phyloP scores from a whole-genome alignment of 176 grass and related monocot genomes.

The Aegilops umbellulata region DNA sequence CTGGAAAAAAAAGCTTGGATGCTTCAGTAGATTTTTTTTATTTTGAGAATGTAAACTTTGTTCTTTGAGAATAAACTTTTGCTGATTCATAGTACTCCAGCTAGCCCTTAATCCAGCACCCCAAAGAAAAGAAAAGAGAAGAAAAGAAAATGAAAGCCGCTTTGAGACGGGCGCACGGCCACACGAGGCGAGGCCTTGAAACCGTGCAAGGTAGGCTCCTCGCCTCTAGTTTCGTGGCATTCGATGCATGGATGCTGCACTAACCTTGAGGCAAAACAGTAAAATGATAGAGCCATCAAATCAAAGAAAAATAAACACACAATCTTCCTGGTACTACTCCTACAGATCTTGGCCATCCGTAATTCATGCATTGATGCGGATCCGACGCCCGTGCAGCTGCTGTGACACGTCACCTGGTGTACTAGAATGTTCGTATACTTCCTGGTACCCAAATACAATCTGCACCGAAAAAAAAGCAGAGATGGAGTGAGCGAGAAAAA shows the following conservation, averaged over 20 bases:
- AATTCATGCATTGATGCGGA: neutral
- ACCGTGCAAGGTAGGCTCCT: neutral
- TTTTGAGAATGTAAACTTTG: neutral
- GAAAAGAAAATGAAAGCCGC: neutral
- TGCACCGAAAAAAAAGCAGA: neutral
- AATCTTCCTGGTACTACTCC: too few species aligned
- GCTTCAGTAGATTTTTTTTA: neutral
- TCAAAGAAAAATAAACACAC: neutral
- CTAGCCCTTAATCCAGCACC: neutral
- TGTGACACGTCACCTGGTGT: neutral
- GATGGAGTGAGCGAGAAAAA: neutral
- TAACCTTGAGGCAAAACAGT: neutral
- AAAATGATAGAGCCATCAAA: neutral
- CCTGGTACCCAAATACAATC: neutral
- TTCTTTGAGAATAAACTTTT: neutral
- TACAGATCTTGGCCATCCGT: neutral
- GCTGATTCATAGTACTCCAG: neutral
- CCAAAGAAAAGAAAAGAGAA: neutral
- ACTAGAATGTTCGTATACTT: neutral
- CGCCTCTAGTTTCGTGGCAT: neutral
- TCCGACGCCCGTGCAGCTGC: too few species aligned
- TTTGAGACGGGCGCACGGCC: constrained; percentile 5
- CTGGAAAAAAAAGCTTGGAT: neutral
- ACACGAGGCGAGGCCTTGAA: neutral
- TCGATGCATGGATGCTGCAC: constrained; percentile 12